Evolutionary conservation across 1,284 basidiomycete genomes (phyloP), one percentile per base, ranked within the genome.

Genomic region (Apiotrichum veenhuisii): DNA sequence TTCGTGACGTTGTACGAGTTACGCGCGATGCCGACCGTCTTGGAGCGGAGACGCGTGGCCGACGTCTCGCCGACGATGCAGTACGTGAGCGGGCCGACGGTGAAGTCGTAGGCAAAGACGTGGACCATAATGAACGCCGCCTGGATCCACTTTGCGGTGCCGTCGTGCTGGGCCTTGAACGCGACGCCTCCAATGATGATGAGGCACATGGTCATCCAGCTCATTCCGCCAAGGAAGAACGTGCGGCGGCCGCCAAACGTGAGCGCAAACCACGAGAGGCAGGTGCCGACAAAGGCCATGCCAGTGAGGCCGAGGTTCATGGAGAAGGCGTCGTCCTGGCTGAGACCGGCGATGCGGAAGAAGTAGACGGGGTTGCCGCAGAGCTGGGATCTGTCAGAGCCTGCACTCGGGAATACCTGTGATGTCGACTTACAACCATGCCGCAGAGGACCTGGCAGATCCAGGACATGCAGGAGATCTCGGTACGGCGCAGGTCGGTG

Each of bases 21-120:
- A 30, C 80, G 72, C 12, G 64, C 61, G 14, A 82, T 71, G 5
- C 77, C 80, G 64, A 81, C 76, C 5, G 80, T 77, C 68, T 81
- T 81, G 50, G 75, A 71, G 45, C 79, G 70, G 5, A 79, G 69
- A 30, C 78, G 74, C 12, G 76, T 77, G 18, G 77, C 76, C 0
- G 70, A 64, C 20, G 74, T 70, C 58, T 80, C 78, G 12, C 75
- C 75, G 40, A 79, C 75, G 38, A 79, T 61, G 49, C 66, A 64
- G 50, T 57, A 77, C 5, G 38, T 73, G 40, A 71, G 61, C 2
- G 69, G 69, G 11, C 70, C 70, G 53, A 66, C 55, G 17, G 70
- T 67, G 25, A 65, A 52, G 57, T 70, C 68, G 52, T 55, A 67
- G 25, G 57, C 46, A 33, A 67, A 64, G 38, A 64, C 59, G 50